Evolutionary conservation across 2,329 filamentous ascomycete species (phyloP), one percentile per base, ranked within the genome.

Genomic region (Paraconiothyrium sp.): DNA sequence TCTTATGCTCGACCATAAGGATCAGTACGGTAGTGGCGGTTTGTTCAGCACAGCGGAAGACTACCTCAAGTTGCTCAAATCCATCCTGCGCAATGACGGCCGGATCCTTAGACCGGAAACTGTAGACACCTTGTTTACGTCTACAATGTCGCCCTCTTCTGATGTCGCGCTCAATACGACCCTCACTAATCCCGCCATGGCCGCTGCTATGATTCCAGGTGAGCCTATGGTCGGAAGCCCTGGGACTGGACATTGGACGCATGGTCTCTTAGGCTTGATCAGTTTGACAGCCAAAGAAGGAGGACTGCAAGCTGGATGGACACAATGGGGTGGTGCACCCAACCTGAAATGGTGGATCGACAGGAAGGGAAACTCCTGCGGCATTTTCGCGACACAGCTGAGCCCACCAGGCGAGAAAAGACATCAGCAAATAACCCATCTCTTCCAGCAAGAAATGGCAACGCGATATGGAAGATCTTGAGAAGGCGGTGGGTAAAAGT

Each of bases 321-420:
- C 72, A 51, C 60, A 67, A 13, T 71, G 69, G 71, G 68, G 64
- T 24, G 72, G 72, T 30, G 62, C 62, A 16, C 70, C 70, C 3
- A 70, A 68, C 54, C 52, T 67, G 49, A 68, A 65, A 14, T 71
- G 72, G 72, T 74, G 71, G 68, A 69, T 75, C 41, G 73, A 76
- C 50, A 65, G 68, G n/a, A 52, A 64, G 44, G 66, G 65, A 8
- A 68, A 66, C 1, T 65, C 69, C 8, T 72, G 69, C 49, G 74
- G 69, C 10, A 51, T 76, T 16, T 72, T 66, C 44, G 72, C 65
- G 10, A 69, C 64, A 10, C 72, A 75, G 58, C 61, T 75, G 4
- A 52, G 54, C 27, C 73, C 72, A 3, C 59, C 66, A 16, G 72
- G 70, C 1, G 72, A 76, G 46, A 32, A 32, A 13, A 67, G 64